Evolutionary conservation across 2,329 filamentous ascomycete genomes (phyloP).

Genomic region (Monosporascus sp.): DNA sequence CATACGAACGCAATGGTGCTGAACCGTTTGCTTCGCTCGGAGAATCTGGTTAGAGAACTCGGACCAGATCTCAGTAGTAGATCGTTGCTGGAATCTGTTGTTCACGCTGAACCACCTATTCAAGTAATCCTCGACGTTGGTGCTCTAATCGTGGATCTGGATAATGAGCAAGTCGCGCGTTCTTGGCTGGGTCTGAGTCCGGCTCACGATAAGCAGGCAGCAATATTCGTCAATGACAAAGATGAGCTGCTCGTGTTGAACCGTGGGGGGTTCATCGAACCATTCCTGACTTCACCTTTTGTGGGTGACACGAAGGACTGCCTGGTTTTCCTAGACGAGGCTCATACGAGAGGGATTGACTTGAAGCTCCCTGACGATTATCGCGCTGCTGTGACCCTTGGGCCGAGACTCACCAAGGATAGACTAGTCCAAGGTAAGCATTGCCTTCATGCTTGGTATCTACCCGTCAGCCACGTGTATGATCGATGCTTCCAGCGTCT

Average conservation of each 20-base stretch:
- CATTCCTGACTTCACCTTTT: slow-evolving; percentile 55
- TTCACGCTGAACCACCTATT: slow-evolving; percentile 30
- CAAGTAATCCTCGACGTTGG: slow-evolving; percentile 67
- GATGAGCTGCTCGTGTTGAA: slow-evolving; percentile 53
- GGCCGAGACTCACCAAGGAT: slow-evolving; percentile 62
- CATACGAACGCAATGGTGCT: slow-evolving; percentile 67
- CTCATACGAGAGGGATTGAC: slow-evolving; percentile 66
- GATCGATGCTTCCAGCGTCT: not conserved
- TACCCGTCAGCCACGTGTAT: no score
- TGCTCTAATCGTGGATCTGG: slow-evolving; percentile 61
- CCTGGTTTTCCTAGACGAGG: slow-evolving; percentile 64
- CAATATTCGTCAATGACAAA: slow-evolving; percentile 52
- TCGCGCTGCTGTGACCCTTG: slow-evolving; percentile 63
- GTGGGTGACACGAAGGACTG: slow-evolving; percentile 51
- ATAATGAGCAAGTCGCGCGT: slow-evolving; percentile 48
- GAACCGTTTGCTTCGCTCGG: slow-evolving; percentile 47
- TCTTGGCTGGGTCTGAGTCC: slow-evolving; percentile 43
- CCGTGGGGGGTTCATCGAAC: slow-evolving; percentile 38
- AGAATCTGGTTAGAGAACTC: slow-evolving; percentile 38
- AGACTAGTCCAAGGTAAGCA: slow-evolving; percentile 58
- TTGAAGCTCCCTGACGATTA: slow-evolving; percentile 54
- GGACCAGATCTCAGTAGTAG: not conserved
- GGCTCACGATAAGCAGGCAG: slow-evolving; percentile 31
- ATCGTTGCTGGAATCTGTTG: slow-evolving; percentile 40
- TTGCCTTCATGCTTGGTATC: not conserved